Evolutionary conservation across 2,329 filamentous ascomycete species (phyloP), one percentile per base, ranked within the genome.

Genomic region (Tolypocladium endophyticum): DNA sequence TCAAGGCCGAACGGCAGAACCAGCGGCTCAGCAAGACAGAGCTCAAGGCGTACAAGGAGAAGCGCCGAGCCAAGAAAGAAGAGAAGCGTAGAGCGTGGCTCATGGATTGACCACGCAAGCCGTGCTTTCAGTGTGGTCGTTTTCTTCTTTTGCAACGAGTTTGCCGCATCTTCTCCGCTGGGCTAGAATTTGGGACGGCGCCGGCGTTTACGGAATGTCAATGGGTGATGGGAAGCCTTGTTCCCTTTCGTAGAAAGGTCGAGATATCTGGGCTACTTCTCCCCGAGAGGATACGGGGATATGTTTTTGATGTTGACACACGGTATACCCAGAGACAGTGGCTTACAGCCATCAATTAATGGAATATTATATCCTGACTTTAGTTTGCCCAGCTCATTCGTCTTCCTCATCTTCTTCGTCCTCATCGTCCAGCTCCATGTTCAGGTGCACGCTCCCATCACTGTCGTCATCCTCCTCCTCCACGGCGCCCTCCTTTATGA

Each of bases 81-180:
- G 92, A 97, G 78, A 97, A 96, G 77, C 82, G 92, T 62, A 81
- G 92, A 64, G 93, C 92, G 12, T 99, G 94, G 91, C 74, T 97
- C 68, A 81, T 87, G 68, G 92, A 96, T 74, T 97, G 76, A 87
- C 18, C 43, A 33, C 9, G 16, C 20, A 12, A 16, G 11, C 30
- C 30, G 14, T 33, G 9, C 28, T 3, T 35, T 18, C 5, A 11
- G 2, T 16, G 30, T 5, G 18, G 4, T 33, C 4, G 9, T 23
- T 25, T 53, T 14, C 9, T 20, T 16, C 8, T 35, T n/a, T 36
- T 54, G 59, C 33, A 3, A 25, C 56, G 18, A 53, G 28, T 54
- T 28, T 55, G 5, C 8, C 30, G 39, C 23, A 53, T 57, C 55
- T 4, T 2, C 35, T 18, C 8, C 33, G 33, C 25, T 8, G 20